These are phyloP conservation scores for Paramecium biaurelia DNA, from an alignment of 73 alveolate species.

Conservation along the genomic window DNA sequence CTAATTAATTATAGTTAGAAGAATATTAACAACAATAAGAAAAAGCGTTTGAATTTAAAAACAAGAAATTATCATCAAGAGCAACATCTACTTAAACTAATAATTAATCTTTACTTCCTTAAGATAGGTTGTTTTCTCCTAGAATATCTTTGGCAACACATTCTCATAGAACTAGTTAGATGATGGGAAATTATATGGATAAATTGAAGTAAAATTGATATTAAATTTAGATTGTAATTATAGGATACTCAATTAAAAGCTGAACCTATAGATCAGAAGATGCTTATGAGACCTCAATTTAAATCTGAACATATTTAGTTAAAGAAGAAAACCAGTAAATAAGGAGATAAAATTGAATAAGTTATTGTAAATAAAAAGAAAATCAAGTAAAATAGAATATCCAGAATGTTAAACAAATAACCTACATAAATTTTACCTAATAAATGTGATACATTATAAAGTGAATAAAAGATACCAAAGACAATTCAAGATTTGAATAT, in stretches of 20 bases:
- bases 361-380: neutral
- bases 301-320: neutral
- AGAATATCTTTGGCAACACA: neutral
- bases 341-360: neutral
- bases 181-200: neutral
- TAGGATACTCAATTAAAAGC: neutral
- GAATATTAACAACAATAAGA: neutral
- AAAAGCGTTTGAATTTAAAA: neutral
- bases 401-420: neutral
- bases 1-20: neutral
- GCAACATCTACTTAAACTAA: neutral
- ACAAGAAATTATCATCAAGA: neutral
- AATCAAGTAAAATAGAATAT: neutral
- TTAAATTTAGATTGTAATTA: neutral
- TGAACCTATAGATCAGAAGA: neutral
- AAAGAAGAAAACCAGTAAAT: neutral
- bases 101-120: neutral
- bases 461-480: neutral
- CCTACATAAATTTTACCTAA: neutral
- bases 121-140: constrained; percentile 28
- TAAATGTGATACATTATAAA: neutral
- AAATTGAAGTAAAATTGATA: neutral
- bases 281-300: constrained; percentile 19
- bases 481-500: neutral
- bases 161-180: neutral